Evolutionary conservation across 2,329 filamentous ascomycete genomes (phyloP), one percentile per base, ranked within the genome.

Genomic region (Xylaria sp.): DNA sequence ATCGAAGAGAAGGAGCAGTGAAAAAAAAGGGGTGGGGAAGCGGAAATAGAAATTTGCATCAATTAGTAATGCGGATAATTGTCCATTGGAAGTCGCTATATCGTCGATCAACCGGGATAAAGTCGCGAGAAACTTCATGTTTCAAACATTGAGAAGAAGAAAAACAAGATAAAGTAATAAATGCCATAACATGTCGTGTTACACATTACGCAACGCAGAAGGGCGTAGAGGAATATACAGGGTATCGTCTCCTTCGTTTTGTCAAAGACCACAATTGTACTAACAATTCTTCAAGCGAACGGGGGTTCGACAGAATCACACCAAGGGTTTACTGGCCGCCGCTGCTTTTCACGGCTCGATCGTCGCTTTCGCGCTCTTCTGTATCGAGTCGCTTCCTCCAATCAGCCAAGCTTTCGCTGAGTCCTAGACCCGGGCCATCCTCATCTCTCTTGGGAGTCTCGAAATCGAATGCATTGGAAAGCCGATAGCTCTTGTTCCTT

Each of bases 401-500:
- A 74, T 91, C 90, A 11, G 89, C 88, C 45, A 95, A 78, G 70
- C 87, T 92, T 73, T 89, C 89, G 71, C 86, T 92, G 69, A 92
- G 79, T 23, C 82, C 86, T 14, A 81, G 71, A 4, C 78, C 78
- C 9, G 70, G 76, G 33, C 73, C 74, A 7, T 84, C 81, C 40
- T 83, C 81, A 19, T 80, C 77, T 53, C 79, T 80, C 67, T 80
- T 82, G 2, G 63, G 67, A 6, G 69, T 64, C 21, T 97, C 94
- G 70, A 96, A 94, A 74, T 97, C 94, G 71, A 96, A 96, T 54
- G 91, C 88, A 72, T 90, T 94, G 77, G 92, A 96, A 46, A 97
- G 81, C 23, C 95, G 90, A 77, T 98, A 97, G 72, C 92, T 96
- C 78, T 96, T 95, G 79, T 94, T 97, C 12, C 93, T 97, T 40